These are phyloP conservation scores for Lumnitzera littorea DNA, from an alignment of 345 rosid species.

Conservation along the genomic window DNA sequence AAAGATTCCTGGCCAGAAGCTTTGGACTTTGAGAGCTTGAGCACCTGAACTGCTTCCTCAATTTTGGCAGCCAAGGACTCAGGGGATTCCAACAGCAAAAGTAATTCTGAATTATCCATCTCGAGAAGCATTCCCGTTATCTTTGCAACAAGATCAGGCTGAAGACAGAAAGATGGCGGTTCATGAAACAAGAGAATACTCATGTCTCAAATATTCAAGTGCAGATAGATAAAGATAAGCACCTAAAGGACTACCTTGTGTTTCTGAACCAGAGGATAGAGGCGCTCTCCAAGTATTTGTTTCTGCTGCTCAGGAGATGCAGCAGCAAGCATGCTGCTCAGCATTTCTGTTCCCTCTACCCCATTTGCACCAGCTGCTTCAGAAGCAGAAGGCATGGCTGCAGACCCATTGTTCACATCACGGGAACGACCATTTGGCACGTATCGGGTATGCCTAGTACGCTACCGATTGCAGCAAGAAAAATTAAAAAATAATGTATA, in stretches of 20 bases:
- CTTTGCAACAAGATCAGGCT: constrained; percentile 69
- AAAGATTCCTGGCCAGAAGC: constrained; percentile 30
- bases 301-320: constrained; percentile 53
- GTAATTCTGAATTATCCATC: constrained; percentile 67
- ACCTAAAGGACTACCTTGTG: constrained; percentile 32
- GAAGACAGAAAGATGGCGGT: constrained; percentile 13
- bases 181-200: neutral
- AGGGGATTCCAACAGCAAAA: constrained; percentile 54
- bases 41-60: constrained; percentile 63
- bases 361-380: constrained; percentile 19
- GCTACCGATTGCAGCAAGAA: constrained; percentile 15
- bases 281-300: constrained; percentile 50
- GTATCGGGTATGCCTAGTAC: constrained; percentile 27
- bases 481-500: neutral
- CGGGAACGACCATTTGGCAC: constrained; percentile 31
- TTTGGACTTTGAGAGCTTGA: constrained; percentile 47
- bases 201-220: neutral
- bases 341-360: constrained; percentile 33
- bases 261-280: constrained; percentile 60
- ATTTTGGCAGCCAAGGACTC: constrained; percentile 47
- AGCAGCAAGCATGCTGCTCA: constrained; percentile 53
- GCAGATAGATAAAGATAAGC: no score
- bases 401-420: constrained; percentile 32
- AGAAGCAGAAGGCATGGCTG: constrained; percentile 15
- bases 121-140: constrained; percentile 79